Percentiles rank a stretch among this genome's conserved stretches.
Conservation (phyloP, 2,329 filamentous ascomycete species). For the Sporothrix mexicana region DNA sequence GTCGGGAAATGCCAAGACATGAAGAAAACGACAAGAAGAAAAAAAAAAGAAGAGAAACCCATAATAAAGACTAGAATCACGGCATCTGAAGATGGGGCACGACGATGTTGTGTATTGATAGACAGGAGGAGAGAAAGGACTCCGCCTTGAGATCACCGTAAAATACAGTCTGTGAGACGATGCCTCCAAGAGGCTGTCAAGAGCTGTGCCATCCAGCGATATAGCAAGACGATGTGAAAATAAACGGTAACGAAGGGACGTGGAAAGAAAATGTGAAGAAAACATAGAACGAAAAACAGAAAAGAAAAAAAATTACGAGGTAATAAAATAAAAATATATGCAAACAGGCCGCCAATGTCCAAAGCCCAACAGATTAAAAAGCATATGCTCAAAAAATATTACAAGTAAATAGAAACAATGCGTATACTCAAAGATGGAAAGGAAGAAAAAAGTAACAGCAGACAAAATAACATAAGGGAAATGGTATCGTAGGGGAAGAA, state of each 20-base stretch:
- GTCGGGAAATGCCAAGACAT: slow-evolving; percentile 21
- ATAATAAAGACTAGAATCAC: neutral
- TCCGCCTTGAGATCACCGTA: neutral
- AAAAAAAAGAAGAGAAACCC: neutral
- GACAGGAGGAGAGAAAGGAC: neutral
- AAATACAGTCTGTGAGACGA: neutral
- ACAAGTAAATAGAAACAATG: slow-evolving; percentile 1
- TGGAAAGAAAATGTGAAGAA: neutral
- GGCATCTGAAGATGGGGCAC: slow-evolving; percentile 4
- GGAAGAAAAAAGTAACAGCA: neutral
- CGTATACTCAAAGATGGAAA: neutral
- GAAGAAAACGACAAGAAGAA: neutral
- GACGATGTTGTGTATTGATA: slow-evolving; percentile 1
- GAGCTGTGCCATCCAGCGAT: neutral
- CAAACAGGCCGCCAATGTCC: neutral
- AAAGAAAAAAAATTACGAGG: neutral
- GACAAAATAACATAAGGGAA: neutral
- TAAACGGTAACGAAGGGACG: neutral
- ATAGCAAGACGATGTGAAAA: neutral
- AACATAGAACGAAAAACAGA: neutral
- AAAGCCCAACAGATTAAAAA: neutral
- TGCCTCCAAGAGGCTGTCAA: slow-evolving; percentile 1
- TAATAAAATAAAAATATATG: neutral
- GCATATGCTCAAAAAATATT: neutral
- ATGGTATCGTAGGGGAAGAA: slow-evolving; percentile 31